Percentiles rank a stretch among this genome's conserved stretches.
phyloP scores from a whole-genome alignment of 306 rosid genomes.

The Begonia masoniana region DNA sequence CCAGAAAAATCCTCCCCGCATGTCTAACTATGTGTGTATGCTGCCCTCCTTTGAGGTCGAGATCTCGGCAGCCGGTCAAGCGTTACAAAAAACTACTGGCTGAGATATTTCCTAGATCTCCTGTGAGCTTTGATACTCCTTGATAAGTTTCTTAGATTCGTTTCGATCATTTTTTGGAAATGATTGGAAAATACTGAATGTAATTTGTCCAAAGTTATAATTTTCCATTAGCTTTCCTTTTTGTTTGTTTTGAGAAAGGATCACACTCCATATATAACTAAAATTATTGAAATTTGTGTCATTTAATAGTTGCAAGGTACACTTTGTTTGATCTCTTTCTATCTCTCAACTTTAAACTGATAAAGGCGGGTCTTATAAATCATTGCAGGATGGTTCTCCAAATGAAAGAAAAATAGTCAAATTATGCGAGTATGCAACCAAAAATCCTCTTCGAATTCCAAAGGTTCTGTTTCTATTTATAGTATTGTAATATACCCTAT shows the following conservation, averaged over 20 bases:
- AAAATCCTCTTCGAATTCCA: slow-evolving; percentile 80
- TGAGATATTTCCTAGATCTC: slow-evolving; percentile 86
- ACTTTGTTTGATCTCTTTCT: too few species aligned
- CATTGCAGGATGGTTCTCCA: slow-evolving; percentile 62
- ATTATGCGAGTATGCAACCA: slow-evolving; percentile 90
- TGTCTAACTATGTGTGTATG: slow-evolving; percentile 94
- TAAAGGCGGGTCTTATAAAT: slow-evolving; percentile 2
- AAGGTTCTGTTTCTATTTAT: slow-evolving; percentile 39
- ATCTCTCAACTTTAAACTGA: too few species aligned
- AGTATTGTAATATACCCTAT: background rate
- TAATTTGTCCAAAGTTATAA: too few species aligned
- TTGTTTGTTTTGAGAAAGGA: too few species aligned
- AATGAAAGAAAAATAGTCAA: slow-evolving; percentile 79
- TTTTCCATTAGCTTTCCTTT: too few species aligned
- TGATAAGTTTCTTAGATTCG: slow-evolving; percentile 4
- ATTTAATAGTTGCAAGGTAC: too few species aligned
- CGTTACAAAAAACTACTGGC: slow-evolving; percentile 83
- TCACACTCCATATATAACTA: too few species aligned
- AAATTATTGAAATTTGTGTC: too few species aligned
- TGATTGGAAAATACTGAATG: background rate
- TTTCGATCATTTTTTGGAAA: slow-evolving; percentile 3
- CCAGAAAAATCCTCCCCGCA: slow-evolving; percentile 88
- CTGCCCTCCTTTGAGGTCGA: slow-evolving; percentile 94
- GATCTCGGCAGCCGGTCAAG: slow-evolving; percentile 92
- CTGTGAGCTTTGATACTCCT: slow-evolving; percentile 17